These are phyloP conservation scores for Suillus plorans DNA, from an alignment of 768 basidiomycete species.

Conservation along the genomic window DNA sequence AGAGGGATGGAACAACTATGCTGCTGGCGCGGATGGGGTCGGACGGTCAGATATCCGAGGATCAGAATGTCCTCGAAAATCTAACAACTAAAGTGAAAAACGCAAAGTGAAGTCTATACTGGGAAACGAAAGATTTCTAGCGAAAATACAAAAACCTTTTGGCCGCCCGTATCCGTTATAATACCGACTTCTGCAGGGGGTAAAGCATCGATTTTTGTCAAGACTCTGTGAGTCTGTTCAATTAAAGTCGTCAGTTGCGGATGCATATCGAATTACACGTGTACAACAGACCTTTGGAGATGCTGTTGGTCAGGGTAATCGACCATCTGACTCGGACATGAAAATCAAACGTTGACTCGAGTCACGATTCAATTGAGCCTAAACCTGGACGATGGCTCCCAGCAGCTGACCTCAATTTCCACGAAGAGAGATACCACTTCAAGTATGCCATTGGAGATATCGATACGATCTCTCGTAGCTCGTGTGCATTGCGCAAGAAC, in stretches of 20 bases:
- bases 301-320: slow-evolving; percentile 65
- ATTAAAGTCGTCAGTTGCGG: background rate
- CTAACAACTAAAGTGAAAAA: too few relatives aligned
- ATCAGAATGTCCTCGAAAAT: too few relatives aligned
- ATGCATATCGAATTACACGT: background rate
- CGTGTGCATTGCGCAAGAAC: too few relatives aligned
- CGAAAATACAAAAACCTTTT: too few relatives aligned
- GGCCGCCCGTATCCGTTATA: too few relatives aligned
- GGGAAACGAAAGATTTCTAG: too few relatives aligned
- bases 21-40: too few relatives aligned
- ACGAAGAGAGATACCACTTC: slow-evolving; percentile 74
- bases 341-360: slow-evolving; percentile 3
- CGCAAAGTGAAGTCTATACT: too few relatives aligned
- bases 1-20: too few relatives aligned
- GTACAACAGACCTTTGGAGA: slow-evolving; percentile 49
- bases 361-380: background rate
- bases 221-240: slow-evolving; percentile 47
- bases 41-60: too few relatives aligned
- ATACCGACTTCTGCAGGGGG: slow-evolving; percentile 86
- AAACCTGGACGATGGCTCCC: slow-evolving; percentile 7
- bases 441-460: slow-evolving; percentile 1
- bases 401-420: slow-evolving; percentile 76
- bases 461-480: too few relatives aligned
- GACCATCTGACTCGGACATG: slow-evolving; percentile 60
- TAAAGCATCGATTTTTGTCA: slow-evolving; percentile 72